Base-by-base conservation (phyloP, 2,329 filamentous ascomycete genomes). In the Ophiostoma ulmi region DNA sequence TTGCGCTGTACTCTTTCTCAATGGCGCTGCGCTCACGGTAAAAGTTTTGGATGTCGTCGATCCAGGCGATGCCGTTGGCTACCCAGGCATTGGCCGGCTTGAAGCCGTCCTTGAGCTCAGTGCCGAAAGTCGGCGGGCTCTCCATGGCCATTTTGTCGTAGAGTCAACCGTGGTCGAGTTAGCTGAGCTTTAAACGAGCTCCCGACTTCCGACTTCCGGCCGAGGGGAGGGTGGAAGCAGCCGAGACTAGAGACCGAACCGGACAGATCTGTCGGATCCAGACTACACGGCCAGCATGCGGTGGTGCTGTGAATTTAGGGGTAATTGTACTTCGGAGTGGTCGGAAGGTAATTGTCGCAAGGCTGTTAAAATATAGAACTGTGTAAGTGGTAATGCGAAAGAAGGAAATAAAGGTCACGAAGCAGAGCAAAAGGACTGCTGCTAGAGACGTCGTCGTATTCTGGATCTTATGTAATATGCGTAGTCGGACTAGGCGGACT, bases 61-160 rank as follows among this genome's bases (percentile, higher is more conserved):
- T 89, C 94, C 94, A 99, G 75, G 87, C 84, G 79, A 99, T 97
- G 74, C 94, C 93, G 79, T 92, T 90, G 74, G 88, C 85, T 71
- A 96, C 92, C 95, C 95, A 99, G 76, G 86, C 88, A 81, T 94
- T 97, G 79, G 96, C 93, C 22, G 93, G 88, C 81, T 96, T 97
- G 86, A 97, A 99, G 78, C 91, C 92, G 88, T 99, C 95, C 93
- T 97, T 98, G 80, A 98, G 86, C 84, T 97, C 94, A 72, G 91
- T 88, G 82, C 95, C 95, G 81, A 99, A 97, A 76, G 92, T 91
- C 78, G 92, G 92, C 82, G 89, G 86, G 78, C 87, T 88, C 76
- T 96, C 93, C 80, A 92, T 87, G 81, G 94, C 91, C 78, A 91
- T 68, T 22, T 48, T 48, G 31, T 31, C 31, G 44, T 3, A 48